Base-by-base conservation (phyloP, 2,329 filamentous ascomycete genomes). In the Corniculantispora saksenae region DNA sequence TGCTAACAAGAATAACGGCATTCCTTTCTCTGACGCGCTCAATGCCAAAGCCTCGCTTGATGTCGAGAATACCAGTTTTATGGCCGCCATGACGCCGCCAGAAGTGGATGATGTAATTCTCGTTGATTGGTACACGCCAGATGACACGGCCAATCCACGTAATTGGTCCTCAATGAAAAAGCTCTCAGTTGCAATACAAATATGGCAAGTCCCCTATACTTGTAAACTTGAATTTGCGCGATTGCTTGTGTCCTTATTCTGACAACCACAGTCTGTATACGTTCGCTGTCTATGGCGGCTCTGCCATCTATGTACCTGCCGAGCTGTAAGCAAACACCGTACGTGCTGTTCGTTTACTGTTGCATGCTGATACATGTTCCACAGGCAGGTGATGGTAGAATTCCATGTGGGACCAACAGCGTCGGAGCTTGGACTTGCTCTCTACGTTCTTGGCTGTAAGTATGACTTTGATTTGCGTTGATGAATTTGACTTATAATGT, bases 381-480 rank as follows among this genome's bases (percentile, higher is more conserved):
- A 74, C 76, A 38, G 69, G 72, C 32, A 83, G 83, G 78, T 90
- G 19, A 82, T 84, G 72, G 67, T 75, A 10, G 77, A 78, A 21
- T 90, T 89, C 68, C 79, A 80, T 35, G 83, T 89, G 48, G 79
- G 79, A 25, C 73, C 80, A 35, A 77, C 83, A 12, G 79, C 82
- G 12, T 84, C 86, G 2, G 83, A 83, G 0, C 78, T 90, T 0
- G 86, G 86, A 0, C 79, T 90, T 6, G 82, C 86, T 0, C 81
- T 90, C 65, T 90, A 89, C 70, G 87, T 90, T 1, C 76, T 89
- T 0, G 88, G 86, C 1, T 87, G n/a, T n/a, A n/a, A n/a, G n/a
- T n/a, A n/a, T n/a, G n/a, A n/a, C n/a, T n/a, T n/a, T n/a, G n/a
- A n/a, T n/a, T n/a, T n/a, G n/a, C n/a, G n/a, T n/a, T n/a, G n/a